Conservation (phyloP, 73 alveolate genomes). For the Paramecium sonneborni region DNA sequence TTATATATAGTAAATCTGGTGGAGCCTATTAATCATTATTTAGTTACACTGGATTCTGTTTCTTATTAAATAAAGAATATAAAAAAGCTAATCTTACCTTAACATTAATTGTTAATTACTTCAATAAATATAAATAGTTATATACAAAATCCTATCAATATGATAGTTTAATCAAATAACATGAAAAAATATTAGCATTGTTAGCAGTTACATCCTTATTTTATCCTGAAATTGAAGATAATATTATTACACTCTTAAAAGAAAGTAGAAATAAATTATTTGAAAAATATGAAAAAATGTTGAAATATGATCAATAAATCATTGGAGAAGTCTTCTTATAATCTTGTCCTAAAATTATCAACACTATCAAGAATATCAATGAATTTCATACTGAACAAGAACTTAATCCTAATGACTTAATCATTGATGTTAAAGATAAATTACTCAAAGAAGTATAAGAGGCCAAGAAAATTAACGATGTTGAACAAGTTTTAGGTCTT, state of each 20-base stretch:
- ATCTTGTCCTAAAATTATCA: conserved; percentile 10
- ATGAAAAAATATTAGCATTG: background rate
- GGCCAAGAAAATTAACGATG: background rate
- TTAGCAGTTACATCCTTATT: background rate
- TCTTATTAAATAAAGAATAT: background rate
- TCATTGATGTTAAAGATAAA: background rate
- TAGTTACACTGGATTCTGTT: conserved; percentile 15
- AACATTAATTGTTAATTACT: background rate
- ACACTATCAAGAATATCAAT: background rate
- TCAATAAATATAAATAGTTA: conserved; percentile 10
- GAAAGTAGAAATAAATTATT: background rate
- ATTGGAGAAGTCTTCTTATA: background rate
- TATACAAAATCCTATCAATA: conserved; percentile 43
- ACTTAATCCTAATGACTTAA: background rate
- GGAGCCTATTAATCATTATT: conserved; percentile 3
- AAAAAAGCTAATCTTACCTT: conserved; percentile 29
- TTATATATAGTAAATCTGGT: background rate
- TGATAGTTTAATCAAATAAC: conserved; percentile 4
- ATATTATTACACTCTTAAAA: background rate
- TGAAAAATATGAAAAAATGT: background rate
- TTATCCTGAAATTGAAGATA: conserved; percentile 10
- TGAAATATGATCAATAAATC: background rate
- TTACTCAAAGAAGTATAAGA: background rate
- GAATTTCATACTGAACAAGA: background rate
- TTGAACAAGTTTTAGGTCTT: background rate